phyloP scores from a whole-genome alignment of 2,329 filamentous ascomycete genomes.

The Sporothrix luriei region DNA sequence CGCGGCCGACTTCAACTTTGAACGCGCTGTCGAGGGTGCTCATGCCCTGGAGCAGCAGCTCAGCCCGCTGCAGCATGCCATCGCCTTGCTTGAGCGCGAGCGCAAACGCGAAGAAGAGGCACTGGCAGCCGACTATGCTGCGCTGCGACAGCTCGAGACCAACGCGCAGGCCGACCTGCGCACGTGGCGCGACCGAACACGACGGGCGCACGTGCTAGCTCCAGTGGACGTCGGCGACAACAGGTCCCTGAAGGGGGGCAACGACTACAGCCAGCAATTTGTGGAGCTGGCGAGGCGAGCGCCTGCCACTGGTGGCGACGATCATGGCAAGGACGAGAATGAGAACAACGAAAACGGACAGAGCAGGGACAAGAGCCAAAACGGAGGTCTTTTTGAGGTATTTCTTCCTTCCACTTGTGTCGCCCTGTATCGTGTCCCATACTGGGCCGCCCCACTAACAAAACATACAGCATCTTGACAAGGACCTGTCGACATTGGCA shows the following conservation, averaged over 20 bases:
- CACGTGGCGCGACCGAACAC: conserved; percentile 53
- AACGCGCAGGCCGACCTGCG: conserved; percentile 60
- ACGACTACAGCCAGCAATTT: not conserved
- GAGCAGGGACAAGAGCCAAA: not conserved
- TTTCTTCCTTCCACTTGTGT: conserved; percentile 9
- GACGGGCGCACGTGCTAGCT: conserved; percentile 55
- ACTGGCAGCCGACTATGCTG: conserved; percentile 59
- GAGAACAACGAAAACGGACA: conserved; percentile 14
- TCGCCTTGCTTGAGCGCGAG: conserved; percentile 62
- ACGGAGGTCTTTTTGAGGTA: conserved; percentile 42
- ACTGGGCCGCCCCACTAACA: not conserved
- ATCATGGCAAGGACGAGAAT: not conserved
- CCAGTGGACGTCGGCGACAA: conserved; percentile 43
- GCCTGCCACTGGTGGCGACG: conserved; percentile 6
- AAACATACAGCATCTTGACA: conserved; percentile 40
- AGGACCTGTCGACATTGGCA: conserved; percentile 51
- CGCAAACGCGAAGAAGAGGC: conserved; percentile 58
- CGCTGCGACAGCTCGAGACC: conserved; percentile 54
- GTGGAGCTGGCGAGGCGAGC: conserved; percentile 26
- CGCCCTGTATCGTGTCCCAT: too few relatives aligned
- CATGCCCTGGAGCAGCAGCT: conserved; percentile 60
- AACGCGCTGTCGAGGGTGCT: conserved; percentile 64
- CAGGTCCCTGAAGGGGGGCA: not conserved
- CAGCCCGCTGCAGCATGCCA: conserved; percentile 63
- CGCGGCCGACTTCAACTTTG: conserved; percentile 65